Conservation (phyloP, 1,284 basidiomycete genomes). For the Irpex sp. region DNA sequence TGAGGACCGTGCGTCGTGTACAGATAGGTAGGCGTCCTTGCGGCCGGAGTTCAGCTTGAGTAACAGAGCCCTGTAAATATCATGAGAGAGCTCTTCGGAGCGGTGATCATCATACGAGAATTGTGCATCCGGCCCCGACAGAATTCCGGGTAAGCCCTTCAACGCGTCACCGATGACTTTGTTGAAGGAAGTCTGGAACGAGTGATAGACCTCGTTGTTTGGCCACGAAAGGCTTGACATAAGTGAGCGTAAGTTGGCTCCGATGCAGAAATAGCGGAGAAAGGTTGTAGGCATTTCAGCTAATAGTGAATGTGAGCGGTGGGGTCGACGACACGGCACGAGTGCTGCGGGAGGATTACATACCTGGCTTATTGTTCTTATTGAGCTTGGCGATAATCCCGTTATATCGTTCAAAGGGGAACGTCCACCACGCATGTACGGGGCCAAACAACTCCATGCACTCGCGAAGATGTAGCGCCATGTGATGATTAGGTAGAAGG, state of each 20-base stretch:
- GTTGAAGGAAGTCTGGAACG: background rate
- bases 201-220: background rate
- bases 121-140: background rate
- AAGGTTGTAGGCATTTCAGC: conserved; percentile 11
- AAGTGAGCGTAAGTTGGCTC: conserved; percentile 4
- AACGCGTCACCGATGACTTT: background rate
- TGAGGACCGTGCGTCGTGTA: background rate
- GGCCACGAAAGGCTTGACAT: conserved; percentile 8
- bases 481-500: conserved; percentile 19
- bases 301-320: background rate
- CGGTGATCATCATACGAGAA: background rate
- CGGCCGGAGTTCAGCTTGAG: background rate
- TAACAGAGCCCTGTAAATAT: background rate
- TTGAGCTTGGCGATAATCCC: conserved; percentile 9
- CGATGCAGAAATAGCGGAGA: conserved; percentile 11
- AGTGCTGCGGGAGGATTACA: background rate
- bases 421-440: conserved; percentile 21
- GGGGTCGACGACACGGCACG: background rate
- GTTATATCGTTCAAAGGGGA: conserved; percentile 19
- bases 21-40: background rate
- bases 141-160: background rate
- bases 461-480: conserved; percentile 19
- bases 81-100: background rate
- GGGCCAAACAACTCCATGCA: conserved; percentile 20
- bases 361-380: conserved; percentile 5